Conservation (phyloP, 805 yeast species). For the Lachancea kluyveri region DNA sequence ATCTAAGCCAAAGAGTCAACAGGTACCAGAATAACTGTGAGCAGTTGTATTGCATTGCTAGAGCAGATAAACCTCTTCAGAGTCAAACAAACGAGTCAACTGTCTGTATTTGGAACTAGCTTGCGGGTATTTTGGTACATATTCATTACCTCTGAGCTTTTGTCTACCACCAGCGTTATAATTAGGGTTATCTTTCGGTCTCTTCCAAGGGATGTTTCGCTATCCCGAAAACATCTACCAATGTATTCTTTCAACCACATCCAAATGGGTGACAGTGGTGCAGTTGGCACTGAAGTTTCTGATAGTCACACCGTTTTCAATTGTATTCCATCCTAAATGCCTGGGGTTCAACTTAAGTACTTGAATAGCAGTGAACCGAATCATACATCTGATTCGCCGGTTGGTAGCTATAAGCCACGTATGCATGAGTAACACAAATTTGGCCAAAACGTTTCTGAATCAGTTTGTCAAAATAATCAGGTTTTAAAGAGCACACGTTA, state of each 20-base stretch:
- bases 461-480: constrained; percentile 41
- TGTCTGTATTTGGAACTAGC: constrained; percentile 52
- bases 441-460: constrained; percentile 32
- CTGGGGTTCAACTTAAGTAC: too few species aligned
- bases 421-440: constrained; percentile 53
- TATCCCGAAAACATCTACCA: constrained; percentile 41
- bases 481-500: constrained; percentile 48
- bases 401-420: constrained; percentile 64
- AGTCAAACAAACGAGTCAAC: too few species aligned
- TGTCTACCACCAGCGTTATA: constrained; percentile 29
- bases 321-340: too few species aligned
- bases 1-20: constrained; percentile 54
- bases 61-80: too few species aligned
- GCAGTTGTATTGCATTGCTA: constrained; percentile 43
- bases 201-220: constrained; percentile 39
- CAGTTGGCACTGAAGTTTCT: constrained; percentile 24
- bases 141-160: constrained; percentile 6
- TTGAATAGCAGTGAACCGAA: too few species aligned
- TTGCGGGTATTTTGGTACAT: constrained; percentile 61
- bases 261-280: constrained; percentile 15
- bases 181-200: constrained; percentile 33
- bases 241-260: constrained; percentile 15
- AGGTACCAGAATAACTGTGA: constrained; percentile 61
- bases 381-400: too few species aligned
- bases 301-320: constrained; percentile 40